These are phyloP conservation scores for Paecilomyces niveus DNA, from an alignment of 2,329 filamentous ascomycete species.

Conservation along the genomic window DNA sequence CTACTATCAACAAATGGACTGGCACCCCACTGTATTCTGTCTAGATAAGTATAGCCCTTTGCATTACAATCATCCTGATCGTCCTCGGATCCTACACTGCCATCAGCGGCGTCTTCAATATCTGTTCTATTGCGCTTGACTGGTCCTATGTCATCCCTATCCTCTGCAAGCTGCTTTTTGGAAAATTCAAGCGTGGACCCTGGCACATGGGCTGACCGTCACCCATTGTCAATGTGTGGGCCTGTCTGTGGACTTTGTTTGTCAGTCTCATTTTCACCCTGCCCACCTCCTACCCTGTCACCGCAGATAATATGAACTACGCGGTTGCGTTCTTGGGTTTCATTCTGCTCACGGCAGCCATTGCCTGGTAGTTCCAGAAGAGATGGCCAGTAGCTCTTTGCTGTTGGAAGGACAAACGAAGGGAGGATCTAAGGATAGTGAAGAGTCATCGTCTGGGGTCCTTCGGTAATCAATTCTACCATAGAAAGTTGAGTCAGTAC, in stretches of 20 bases:
- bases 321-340: too few relatives aligned
- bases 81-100: constrained; percentile 48
- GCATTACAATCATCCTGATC: constrained; percentile 53
- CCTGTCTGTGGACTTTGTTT: constrained; percentile 47
- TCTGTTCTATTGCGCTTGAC: constrained; percentile 37
- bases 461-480: too few relatives aligned
- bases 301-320: constrained; percentile 33
- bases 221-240: constrained; percentile 40
- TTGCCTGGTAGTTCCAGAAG: too few relatives aligned
- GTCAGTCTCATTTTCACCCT: constrained; percentile 49
- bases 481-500: too few relatives aligned
- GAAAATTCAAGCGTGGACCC: constrained; percentile 45
- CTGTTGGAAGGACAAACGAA: too few relatives aligned
- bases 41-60: constrained; percentile 50
- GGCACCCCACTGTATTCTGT: constrained; percentile 48
- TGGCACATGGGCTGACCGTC: constrained; percentile 44
- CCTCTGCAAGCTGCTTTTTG: constrained; percentile 45
- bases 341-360: too few relatives aligned
- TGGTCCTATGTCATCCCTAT: constrained; percentile 49
- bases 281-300: constrained; percentile 43
- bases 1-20: constrained; percentile 43
- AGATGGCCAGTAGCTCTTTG: too few relatives aligned
- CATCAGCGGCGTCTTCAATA: constrained; percentile 39
- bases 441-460: too few relatives aligned
- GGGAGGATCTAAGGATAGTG: too few relatives aligned